Conservation (phyloP, 2,329 filamentous ascomycete species). For the Lecanicillium sp. region DNA sequence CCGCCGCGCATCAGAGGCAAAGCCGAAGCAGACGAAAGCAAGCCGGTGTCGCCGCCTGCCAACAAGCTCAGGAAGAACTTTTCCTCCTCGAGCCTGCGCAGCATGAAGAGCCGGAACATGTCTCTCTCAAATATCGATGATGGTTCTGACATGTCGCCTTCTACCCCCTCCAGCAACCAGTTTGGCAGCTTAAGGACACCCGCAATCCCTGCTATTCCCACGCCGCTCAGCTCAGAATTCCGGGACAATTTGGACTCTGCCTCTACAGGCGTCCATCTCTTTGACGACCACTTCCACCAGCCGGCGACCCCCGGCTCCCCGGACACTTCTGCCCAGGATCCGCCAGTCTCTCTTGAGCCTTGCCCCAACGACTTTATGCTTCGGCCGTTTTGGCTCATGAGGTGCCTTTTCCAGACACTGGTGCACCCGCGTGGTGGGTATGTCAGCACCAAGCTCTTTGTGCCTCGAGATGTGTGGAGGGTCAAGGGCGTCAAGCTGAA, state of each 20-base stretch:
- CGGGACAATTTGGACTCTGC: constrained; percentile 48
- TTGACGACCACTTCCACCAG: constrained; percentile 76
- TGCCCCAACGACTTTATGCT: constrained; percentile 84
- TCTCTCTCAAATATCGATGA: constrained; percentile 57
- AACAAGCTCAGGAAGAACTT: constrained; percentile 55
- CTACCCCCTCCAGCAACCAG: constrained; percentile 64
- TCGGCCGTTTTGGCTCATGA: constrained; percentile 97
- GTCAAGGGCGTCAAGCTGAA: constrained; percentile 92
- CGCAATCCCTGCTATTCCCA: constrained; percentile 55
- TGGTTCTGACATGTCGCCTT: constrained; percentile 59
- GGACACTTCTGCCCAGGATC: constrained; percentile 52
- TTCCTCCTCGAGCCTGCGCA: constrained; percentile 62
- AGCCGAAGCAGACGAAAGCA: constrained; percentile 28
- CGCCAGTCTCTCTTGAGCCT: constrained; percentile 75
- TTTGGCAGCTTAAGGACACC: constrained; percentile 48
- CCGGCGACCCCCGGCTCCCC: constrained; percentile 57
- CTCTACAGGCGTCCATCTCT: constrained; percentile 67
- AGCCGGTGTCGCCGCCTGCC: constrained; percentile 46
- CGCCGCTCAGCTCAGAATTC: constrained; percentile 58
- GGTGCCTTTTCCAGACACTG: constrained; percentile 85
- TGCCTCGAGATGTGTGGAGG: constrained; percentile 87
- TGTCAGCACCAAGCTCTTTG: constrained; percentile 81
- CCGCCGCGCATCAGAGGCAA: constrained; percentile 24
- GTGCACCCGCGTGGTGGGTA: constrained; percentile 89
- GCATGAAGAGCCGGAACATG: constrained; percentile 66